Evolutionary conservation across 139 green algal genomes (phyloP), one percentile per base, ranked within the genome.

Genomic region (Astrephomene gubernaculifera): DNA sequence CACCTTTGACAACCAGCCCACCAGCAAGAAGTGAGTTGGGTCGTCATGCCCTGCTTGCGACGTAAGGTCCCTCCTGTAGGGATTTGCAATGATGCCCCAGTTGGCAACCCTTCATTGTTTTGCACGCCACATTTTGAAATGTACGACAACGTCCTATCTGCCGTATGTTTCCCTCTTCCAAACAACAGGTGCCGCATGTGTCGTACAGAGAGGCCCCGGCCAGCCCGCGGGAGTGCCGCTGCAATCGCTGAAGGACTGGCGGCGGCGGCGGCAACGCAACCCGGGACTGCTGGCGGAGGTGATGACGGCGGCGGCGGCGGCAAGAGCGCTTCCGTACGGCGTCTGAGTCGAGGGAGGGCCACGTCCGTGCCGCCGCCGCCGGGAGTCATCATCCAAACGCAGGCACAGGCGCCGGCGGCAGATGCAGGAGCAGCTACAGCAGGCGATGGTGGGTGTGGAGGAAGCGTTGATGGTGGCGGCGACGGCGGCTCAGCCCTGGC

Each of bases 1-100:
- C 70, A 92, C 89, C 0, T 87, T 92, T 60, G 78, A 88, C 35
- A 92, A 92, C 71, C 43, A 45, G 36, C 79, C 72, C 43, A 8
- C 25, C 70, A 54, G 38, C 38, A 75, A 75, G 10, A 31, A 33
- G 68, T 75, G 39, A 21, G 65, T 73, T 57, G 49, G 14, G 49
- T 57, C 17, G 49, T 57, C 14, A 25, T 57, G 49, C 49, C 49
- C 14, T 57, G 17, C 49, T 12, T 57, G 49, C 12, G 49, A n/a
- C n/a, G n/a, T n/a, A n/a, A n/a, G n/a, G n/a, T n/a, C n/a, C n/a
- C n/a, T n/a, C n/a, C n/a, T n/a, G n/a, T n/a, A n/a, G n/a, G n/a
- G n/a, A n/a, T n/a, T n/a, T n/a, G n/a, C n/a, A n/a, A n/a, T n/a
- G n/a, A n/a, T n/a, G n/a, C n/a, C n/a, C n/a, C n/a, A n/a, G n/a